phyloP scores from a whole-genome alignment of 495 filamentous ascomycete genomes.

The Podospora pseudoanserina region DNA sequence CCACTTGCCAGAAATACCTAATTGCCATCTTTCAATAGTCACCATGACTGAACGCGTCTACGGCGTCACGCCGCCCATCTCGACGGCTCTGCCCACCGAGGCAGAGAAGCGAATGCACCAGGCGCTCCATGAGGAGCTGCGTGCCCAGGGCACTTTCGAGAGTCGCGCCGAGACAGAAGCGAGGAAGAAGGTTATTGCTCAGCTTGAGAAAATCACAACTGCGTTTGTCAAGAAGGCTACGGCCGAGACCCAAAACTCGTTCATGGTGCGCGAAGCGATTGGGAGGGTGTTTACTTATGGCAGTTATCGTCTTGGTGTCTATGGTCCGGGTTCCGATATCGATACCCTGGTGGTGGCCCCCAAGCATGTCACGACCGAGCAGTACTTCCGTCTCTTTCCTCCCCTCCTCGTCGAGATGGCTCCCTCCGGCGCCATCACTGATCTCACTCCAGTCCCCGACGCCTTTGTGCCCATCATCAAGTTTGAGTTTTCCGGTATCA shows the following conservation, averaged over 20 bases:
- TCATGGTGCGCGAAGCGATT: constrained; percentile 72
- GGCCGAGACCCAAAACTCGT: constrained; percentile 63
- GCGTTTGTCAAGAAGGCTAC: constrained; percentile 82
- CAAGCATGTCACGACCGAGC: constrained; percentile 76
- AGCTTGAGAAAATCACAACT: constrained; percentile 71
- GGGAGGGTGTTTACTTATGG: constrained; percentile 94
- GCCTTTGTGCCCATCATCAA: constrained; percentile 96
- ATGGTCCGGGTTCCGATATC: constrained; percentile 94
- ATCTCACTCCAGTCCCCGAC: constrained; percentile 81
- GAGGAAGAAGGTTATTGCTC: constrained; percentile 54
- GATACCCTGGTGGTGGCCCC: constrained; percentile 91
- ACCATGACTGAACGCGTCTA: constrained; percentile 44
- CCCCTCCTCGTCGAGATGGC: constrained; percentile 68
- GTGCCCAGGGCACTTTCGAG: constrained; percentile 88
- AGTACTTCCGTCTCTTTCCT: constrained; percentile 90
- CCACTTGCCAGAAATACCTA: background rate
- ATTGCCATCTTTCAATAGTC: background rate
- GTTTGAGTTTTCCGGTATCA: constrained; percentile 82
- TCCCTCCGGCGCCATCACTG: constrained; percentile 69
- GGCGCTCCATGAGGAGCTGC: constrained; percentile 74
- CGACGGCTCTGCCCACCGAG: constrained; percentile 66
- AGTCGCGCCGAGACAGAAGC: constrained; percentile 71
- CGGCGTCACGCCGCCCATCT: constrained; percentile 85
- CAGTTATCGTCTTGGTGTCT: constrained; percentile 90
- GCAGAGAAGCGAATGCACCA: constrained; percentile 71